These are phyloP conservation scores for Ceratobasidium sp. DNA, from an alignment of 1,284 basidiomycete species.

Conservation along the genomic window DNA sequence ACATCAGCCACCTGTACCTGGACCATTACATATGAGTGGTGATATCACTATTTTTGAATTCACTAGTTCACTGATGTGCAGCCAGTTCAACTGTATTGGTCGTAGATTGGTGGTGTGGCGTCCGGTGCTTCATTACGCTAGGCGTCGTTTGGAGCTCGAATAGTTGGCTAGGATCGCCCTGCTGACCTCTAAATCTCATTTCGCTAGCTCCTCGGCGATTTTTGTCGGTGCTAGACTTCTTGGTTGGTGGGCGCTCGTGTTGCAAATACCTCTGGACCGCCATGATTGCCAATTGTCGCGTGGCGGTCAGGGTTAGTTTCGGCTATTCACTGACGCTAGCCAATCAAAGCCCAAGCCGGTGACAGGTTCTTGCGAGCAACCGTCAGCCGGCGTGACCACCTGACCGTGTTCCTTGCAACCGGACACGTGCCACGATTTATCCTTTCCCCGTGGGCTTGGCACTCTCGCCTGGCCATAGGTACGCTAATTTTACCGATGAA, in stretches of 20 bases:
- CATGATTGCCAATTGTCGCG: too few species aligned
- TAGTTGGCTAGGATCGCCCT: neutral
- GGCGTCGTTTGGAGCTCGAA: too few species aligned
- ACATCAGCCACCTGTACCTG: too few species aligned
- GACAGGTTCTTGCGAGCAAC: constrained; percentile 29
- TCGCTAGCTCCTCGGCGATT: constrained; percentile 31
- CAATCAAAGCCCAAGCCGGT: neutral
- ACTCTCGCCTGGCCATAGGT: neutral
- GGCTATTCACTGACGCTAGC: neutral
- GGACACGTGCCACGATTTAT: neutral
- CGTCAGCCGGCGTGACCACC: constrained; percentile 8
- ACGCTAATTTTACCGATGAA: neutral
- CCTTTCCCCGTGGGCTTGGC: neutral
- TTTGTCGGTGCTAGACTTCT: neutral
- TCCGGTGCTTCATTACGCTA: too few species aligned
- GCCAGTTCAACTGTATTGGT: too few species aligned
- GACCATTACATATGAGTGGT: too few species aligned
- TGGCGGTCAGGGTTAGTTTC: too few species aligned
- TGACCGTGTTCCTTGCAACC: too few species aligned
- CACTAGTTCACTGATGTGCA: too few species aligned
- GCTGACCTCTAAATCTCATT: neutral
- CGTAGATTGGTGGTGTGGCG: too few species aligned
- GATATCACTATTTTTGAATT: too few species aligned
- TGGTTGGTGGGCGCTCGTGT: neutral
- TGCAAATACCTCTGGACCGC: too few species aligned